phyloP scores from a whole-genome alignment of 805 yeast species.

The Ogataea haglerorum region DNA sequence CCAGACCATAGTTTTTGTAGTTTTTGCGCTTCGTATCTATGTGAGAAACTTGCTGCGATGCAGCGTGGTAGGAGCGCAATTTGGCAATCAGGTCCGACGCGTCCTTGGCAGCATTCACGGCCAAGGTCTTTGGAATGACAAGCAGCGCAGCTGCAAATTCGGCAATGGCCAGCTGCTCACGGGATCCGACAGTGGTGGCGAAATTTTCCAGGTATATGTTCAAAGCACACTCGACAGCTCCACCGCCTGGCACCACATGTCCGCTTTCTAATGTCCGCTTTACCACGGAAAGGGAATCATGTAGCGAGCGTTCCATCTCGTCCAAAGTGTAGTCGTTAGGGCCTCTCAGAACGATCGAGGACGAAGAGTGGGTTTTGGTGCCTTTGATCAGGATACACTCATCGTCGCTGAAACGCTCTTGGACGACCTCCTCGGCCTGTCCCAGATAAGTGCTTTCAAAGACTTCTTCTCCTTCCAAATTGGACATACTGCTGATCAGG shows the following conservation, averaged over 20 bases:
- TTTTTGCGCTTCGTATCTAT: constrained; percentile 81
- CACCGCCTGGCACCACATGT: constrained; percentile 96
- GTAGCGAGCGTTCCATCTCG: constrained; percentile 97
- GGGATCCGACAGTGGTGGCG: constrained; percentile 95
- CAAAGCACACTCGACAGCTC: constrained; percentile 96
- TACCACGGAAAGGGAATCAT: constrained; percentile 90
- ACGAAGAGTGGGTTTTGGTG: constrained; percentile 84
- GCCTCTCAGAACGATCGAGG: constrained; percentile 91
- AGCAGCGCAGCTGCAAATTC: constrained; percentile 91
- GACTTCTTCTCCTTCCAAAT: constrained; percentile 93
- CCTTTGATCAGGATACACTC: constrained; percentile 93
- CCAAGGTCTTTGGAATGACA: constrained; percentile 92
- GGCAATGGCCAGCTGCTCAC: constrained; percentile 97
- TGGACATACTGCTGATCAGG: constrained; percentile 78
- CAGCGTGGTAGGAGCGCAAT: constrained; percentile 93
- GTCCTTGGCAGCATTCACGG: constrained; percentile 97
- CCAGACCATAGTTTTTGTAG: constrained; percentile 90
- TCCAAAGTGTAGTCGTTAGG: constrained; percentile 93
- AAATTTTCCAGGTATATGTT: constrained; percentile 93
- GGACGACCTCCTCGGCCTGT: constrained; percentile 83
- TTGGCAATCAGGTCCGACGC: constrained; percentile 92
- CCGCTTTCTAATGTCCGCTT: constrained; percentile 96
- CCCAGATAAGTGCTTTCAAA: constrained; percentile 86
- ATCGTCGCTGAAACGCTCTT: constrained; percentile 89
- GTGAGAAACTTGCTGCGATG: constrained; percentile 80